Percentiles rank a stretch among this genome's conserved stretches.
These are phyloP conservation scores for Xylariaceae sp. DNA, from an alignment of 2,329 filamentous ascomycete genomes.

Conservation along the genomic window DNA sequence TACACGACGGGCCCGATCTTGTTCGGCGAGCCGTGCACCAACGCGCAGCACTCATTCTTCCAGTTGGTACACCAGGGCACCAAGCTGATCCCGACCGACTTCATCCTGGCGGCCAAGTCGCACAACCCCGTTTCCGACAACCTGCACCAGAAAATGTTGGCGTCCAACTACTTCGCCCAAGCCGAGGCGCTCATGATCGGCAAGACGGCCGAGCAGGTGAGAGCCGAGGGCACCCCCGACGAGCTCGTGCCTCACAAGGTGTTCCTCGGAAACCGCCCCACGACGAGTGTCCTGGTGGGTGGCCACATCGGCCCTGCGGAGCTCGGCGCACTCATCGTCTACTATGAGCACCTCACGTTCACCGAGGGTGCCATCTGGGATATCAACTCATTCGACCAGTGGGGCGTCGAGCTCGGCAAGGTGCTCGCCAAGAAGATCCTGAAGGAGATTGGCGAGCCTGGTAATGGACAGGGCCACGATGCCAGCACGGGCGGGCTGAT, in stretches of 20 bases:
- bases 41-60: slow-evolving; percentile 99
- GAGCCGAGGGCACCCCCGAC: slow-evolving; percentile 72
- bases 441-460: slow-evolving; percentile 79
- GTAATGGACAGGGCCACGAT: slow-evolving; percentile 75
- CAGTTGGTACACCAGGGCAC: slow-evolving; percentile 98
- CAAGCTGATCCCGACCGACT: slow-evolving; percentile 97
- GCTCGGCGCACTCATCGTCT: slow-evolving; percentile 92
- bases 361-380: slow-evolving; percentile 98
- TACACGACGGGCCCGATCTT: slow-evolving; percentile 96
- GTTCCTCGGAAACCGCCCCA: slow-evolving; percentile 96
- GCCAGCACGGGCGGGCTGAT: slow-evolving; percentile 86
- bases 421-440: slow-evolving; percentile 90
- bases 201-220: slow-evolving; percentile 80
- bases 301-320: slow-evolving; percentile 93
- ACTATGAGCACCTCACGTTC: slow-evolving; percentile 99
- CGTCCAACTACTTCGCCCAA: slow-evolving; percentile 89
- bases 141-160: slow-evolving; percentile 95
- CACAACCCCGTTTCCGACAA: slow-evolving; percentile 94
- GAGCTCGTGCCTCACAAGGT: slow-evolving; percentile 96
- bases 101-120: slow-evolving; percentile 93
- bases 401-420: slow-evolving; percentile 99
- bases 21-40: slow-evolving; percentile 97
- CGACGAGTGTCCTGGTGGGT: slow-evolving; percentile 87
- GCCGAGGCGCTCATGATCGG: slow-evolving; percentile 89
- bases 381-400: slow-evolving; percentile 99